These are phyloP conservation scores for Claviceps maximensis DNA, from an alignment of 2,329 filamentous ascomycete genomes.

Conservation along the genomic window DNA sequence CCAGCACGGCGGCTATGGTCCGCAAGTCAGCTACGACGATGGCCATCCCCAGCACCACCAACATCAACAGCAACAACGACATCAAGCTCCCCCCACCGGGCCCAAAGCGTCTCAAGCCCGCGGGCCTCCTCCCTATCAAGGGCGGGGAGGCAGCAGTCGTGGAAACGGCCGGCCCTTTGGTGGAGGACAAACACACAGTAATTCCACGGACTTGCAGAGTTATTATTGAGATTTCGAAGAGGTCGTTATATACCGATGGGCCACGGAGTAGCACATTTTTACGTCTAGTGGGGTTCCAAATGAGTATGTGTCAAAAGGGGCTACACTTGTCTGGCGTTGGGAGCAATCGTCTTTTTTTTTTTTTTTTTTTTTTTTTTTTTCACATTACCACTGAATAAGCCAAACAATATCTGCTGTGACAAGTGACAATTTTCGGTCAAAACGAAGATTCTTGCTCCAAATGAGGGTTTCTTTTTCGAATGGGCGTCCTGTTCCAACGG, in stretches of 20 bases:
- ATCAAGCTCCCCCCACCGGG: constrained; percentile 10
- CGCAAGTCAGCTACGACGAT: constrained; percentile 36
- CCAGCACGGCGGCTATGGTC: constrained; percentile 28
- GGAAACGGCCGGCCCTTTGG: constrained; percentile 11
- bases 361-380: background rate
- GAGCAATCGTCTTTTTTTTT: no score
- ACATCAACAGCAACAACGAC: constrained; percentile 1
- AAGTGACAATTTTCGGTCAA: no score
- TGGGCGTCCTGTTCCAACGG: no score
- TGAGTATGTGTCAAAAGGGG: no score
- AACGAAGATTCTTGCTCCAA: no score
- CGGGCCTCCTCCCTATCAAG: background rate
- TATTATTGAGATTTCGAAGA: constrained; percentile 21
- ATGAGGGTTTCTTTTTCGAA: no score
- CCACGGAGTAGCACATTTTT: no score
- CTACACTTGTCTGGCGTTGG: no score
- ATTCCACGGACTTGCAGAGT: constrained; percentile 25
- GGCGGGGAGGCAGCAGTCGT: constrained; percentile 7
- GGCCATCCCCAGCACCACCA: constrained; percentile 14
- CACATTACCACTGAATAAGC: background rate
- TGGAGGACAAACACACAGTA: constrained; percentile 11
- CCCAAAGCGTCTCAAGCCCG: constrained; percentile 4
- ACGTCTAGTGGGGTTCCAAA: no score
- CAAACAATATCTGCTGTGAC: background rate
- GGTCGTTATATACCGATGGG: background rate